Conservation (phyloP, 768 basidiomycete species). For the Mycena capillaripes region DNA sequence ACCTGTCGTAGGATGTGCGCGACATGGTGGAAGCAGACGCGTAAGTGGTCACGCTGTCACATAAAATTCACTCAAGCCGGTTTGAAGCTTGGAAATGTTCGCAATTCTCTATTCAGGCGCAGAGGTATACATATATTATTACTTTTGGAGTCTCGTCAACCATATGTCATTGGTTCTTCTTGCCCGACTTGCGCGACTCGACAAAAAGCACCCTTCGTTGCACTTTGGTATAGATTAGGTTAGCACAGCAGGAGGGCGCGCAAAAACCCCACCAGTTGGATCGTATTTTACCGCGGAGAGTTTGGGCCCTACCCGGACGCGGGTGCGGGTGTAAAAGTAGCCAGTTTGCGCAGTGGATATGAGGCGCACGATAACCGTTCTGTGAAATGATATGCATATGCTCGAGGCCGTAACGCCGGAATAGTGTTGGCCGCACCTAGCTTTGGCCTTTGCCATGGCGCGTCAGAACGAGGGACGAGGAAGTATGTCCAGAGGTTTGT, state of each 20-base stretch:
- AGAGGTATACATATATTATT: neutral
- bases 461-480: slow-evolving; percentile 33
- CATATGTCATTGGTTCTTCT: slow-evolving; percentile 43
- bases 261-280: slow-evolving; percentile 74
- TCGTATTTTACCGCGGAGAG: slow-evolving; percentile 95
- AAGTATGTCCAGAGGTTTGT: neutral
- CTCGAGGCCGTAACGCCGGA: neutral
- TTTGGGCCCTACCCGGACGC: slow-evolving; percentile 81
- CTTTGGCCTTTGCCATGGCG: slow-evolving; percentile 76
- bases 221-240: slow-evolving; percentile 56
- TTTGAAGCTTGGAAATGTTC: neutral
- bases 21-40: slow-evolving; percentile 79
- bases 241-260: neutral
- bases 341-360: slow-evolving; percentile 94
- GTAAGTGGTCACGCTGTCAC: slow-evolving; percentile 60
- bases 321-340: slow-evolving; percentile 89
- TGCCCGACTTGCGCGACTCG: slow-evolving; percentile 83
- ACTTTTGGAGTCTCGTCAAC: slow-evolving; percentile 4
- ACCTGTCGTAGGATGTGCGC: slow-evolving; percentile 95
- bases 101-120: neutral
- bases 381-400: slow-evolving; percentile 45
- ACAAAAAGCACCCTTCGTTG: slow-evolving; percentile 83
- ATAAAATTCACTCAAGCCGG: no score
- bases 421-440: slow-evolving; percentile 59
- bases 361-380: slow-evolving; percentile 88